phyloP scores from a whole-genome alignment of 164 flowering plant genomes.

The Umbilicus rupestris region DNA sequence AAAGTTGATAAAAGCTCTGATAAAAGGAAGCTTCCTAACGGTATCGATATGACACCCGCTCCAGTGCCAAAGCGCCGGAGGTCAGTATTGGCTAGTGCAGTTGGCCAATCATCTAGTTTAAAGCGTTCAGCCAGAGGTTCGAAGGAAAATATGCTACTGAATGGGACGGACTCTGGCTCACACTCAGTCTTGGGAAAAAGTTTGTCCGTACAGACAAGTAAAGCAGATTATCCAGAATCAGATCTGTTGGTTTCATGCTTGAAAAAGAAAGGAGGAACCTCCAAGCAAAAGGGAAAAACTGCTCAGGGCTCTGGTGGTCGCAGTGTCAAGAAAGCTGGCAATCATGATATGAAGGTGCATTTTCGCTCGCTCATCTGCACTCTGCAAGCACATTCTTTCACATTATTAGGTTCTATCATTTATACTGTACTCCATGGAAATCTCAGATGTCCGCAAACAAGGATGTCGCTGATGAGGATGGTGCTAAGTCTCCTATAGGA shows the following conservation, averaged over 20 bases:
- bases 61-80: constrained; percentile 53
- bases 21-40: constrained; percentile 32
- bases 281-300: constrained; percentile 30
- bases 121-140: constrained; percentile 21
- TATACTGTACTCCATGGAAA: constrained; percentile 21
- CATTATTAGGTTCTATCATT: neutral
- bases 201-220: constrained; percentile 14
- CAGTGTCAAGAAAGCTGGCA: constrained; percentile 10
- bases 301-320: constrained; percentile 17
- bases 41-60: constrained; percentile 20
- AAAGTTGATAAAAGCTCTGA: constrained; percentile 16
- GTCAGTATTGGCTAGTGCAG: constrained; percentile 33
- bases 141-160: constrained; percentile 9
- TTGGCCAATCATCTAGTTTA: constrained; percentile 21
- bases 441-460: constrained; percentile 16
- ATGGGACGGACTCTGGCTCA: constrained; percentile 21
- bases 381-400: neutral
- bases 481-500: constrained; percentile 26
- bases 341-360: constrained; percentile 30
- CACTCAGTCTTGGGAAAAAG: constrained; percentile 20
- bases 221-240: constrained; percentile 20
- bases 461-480: constrained; percentile 15
- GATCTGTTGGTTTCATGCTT: constrained; percentile 32
- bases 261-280: constrained; percentile 24
- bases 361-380: neutral